Conservation (phyloP, 2,329 filamentous ascomycete genomes). For the Rutstroemia sp. region DNA sequence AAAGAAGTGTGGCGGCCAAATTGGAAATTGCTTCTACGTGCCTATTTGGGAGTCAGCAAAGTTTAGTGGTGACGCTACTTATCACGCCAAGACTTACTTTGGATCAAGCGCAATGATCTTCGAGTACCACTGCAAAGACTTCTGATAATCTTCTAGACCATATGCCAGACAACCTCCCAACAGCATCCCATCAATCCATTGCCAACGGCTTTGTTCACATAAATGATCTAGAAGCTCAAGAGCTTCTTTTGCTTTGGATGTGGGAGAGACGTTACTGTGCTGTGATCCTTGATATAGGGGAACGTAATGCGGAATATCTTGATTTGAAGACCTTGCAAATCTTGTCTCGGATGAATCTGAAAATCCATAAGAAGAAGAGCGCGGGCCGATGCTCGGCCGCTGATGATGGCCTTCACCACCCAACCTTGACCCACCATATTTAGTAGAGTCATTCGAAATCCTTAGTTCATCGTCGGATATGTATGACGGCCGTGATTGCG, state of each 20-base stretch:
- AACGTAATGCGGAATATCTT: constrained; percentile 24
- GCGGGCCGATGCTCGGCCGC: not conserved
- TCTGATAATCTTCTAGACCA: constrained; percentile 75
- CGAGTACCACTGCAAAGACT: constrained; percentile 67
- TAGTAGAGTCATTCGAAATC: not conserved
- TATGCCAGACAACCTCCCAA: constrained; percentile 89
- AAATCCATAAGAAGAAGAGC: constrained; percentile 4
- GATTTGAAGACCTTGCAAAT: constrained; percentile 12
- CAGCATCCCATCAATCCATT: constrained; percentile 90
- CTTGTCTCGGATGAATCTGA: constrained; percentile 9
- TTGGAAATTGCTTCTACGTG: constrained; percentile 94
- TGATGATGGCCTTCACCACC: not conserved
- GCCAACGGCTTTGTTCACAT: constrained; percentile 74
- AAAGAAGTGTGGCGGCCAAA: constrained; percentile 80
- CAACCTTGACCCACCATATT: constrained; percentile 1
- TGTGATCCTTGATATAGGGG: constrained; percentile 19
- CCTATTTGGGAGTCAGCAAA: constrained; percentile 14
- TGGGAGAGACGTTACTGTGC: constrained; percentile 14
- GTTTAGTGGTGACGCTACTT: not conserved
- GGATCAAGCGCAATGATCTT: constrained; percentile 50
- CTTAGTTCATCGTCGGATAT: not conserved
- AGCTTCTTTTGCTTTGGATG: constrained; percentile 49
- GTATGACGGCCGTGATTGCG: constrained; percentile 15
- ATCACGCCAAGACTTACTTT: constrained; percentile 36
- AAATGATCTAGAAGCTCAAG: constrained; percentile 65